Conservation (phyloP, 78 protist species). For the Trichosphaerium sp. region DNA sequence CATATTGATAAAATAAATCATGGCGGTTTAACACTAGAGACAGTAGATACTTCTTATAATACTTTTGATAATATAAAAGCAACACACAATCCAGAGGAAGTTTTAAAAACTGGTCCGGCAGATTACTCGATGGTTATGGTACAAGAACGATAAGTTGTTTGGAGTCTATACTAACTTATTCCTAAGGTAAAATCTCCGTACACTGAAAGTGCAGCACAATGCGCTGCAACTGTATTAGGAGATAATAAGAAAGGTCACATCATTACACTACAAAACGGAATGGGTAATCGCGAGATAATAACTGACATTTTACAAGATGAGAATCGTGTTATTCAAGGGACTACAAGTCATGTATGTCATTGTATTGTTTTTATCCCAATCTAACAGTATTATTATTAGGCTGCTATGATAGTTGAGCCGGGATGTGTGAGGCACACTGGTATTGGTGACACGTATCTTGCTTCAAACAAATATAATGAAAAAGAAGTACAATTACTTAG, state of each 20-base stretch:
- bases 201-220: constrained; percentile 31
- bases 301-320: background rate
- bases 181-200: constrained; percentile 21
- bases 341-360: constrained; percentile 52
- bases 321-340: constrained; percentile 52
- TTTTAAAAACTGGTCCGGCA: too few species aligned
- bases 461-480: constrained; percentile 2
- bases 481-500: background rate
- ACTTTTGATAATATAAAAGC: constrained; percentile 16
- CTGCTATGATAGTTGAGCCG: constrained; percentile 6
- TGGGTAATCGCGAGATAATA: constrained; percentile 55
- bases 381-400: background rate
- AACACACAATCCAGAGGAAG: too few species aligned
- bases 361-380: background rate
- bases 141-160: too few species aligned
- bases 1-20: constrained; percentile 31
- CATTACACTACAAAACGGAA: constrained; percentile 71
- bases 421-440: constrained; percentile 59
- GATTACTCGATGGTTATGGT: too few species aligned
- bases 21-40: constrained; percentile 28
- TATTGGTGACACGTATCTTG: constrained; percentile 29
- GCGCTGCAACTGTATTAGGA: constrained; percentile 6
- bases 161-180: too few species aligned
- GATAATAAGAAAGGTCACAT: constrained; percentile 31
- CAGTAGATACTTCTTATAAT: too few species aligned